Evolutionary conservation across 352 stramenopile species (phyloP).

Genomic region (Phytophthora litchii): DNA sequence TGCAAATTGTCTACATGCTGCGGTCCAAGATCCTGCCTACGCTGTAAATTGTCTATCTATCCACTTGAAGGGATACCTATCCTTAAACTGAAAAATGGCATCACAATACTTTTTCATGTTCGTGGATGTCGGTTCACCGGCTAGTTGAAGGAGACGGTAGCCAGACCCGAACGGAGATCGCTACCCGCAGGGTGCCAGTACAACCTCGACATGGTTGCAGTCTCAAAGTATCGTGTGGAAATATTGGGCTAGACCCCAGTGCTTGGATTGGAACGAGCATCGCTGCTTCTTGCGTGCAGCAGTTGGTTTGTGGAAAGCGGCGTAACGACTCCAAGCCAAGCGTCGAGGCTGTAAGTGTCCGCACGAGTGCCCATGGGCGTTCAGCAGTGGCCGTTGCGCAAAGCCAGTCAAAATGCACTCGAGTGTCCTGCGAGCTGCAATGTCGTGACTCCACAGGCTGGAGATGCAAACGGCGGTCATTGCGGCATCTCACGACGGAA

Average conservation of each 20-base stretch:
- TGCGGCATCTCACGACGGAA: slow-evolving; percentile 27
- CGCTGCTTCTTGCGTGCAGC: slow-evolving; percentile 23
- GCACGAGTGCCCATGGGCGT: slow-evolving; percentile 15
- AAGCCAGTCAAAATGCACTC: slow-evolving; percentile 20
- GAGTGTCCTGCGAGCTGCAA: slow-evolving; percentile 12
- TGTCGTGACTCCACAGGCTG: slow-evolving; percentile 14
- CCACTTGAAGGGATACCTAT: neutral
- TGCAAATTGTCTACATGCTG: slow-evolving; percentile 54
- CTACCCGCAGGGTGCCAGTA: slow-evolving; percentile 1
- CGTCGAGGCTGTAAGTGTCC: slow-evolving; percentile 22
- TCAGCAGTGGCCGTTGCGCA: slow-evolving; percentile 35
- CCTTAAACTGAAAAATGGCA: slow-evolving; percentile 17
- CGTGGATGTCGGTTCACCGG: slow-evolving; percentile 1
- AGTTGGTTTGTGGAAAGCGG: slow-evolving; percentile 22
- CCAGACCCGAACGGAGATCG: slow-evolving; percentile 9
- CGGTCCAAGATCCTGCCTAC: slow-evolving; percentile 49
- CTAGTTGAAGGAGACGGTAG: slow-evolving; percentile 13
- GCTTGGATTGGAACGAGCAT: slow-evolving; percentile 18
- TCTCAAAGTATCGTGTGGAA: neutral
- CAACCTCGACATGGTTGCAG: neutral
- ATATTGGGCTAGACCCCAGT: neutral
- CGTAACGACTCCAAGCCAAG: slow-evolving; percentile 33
- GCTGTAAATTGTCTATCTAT: slow-evolving; percentile 30
- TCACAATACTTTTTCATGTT: slow-evolving; percentile 25
- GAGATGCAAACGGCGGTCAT: slow-evolving; percentile 9